Conservation (phyloP, 257 asterid genomes). For the Solanum ossicruentum region DNA sequence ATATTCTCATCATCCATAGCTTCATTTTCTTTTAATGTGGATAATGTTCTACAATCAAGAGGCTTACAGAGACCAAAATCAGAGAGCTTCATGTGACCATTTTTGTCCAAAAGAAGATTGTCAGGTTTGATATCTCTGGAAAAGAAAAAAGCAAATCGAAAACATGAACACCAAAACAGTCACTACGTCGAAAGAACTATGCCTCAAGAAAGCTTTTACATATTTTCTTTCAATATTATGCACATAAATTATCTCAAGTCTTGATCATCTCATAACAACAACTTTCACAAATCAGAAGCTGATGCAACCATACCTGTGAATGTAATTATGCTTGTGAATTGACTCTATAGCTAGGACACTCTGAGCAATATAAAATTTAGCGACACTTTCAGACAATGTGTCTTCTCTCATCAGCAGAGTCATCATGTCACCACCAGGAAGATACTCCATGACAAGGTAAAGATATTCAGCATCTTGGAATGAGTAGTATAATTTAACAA, state of each 20-base stretch:
- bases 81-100: conserved; percentile 17
- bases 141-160: conserved; percentile 1
- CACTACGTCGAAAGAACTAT: background rate
- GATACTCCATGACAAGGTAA: conserved; percentile 71
- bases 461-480: conserved; percentile 19
- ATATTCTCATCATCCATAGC: background rate
- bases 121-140: conserved; percentile 21
- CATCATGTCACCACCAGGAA: conserved; percentile 99
- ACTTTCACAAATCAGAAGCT: background rate
- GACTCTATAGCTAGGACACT: conserved; percentile 16
- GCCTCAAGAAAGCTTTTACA: background rate
- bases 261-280: background rate
- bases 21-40: background rate
- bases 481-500: conserved; percentile 13
- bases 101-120: conserved; percentile 14
- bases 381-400: conserved; percentile 10
- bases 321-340: conserved; percentile 15
- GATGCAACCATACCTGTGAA: conserved; percentile 9
- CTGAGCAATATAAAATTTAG: conserved; percentile 12
- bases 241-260: background rate
- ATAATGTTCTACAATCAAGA: conserved; percentile 6
- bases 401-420: conserved; percentile 80
- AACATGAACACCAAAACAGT: background rate
- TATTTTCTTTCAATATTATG: background rate
- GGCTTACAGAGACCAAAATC: conserved; percentile 24